phyloP scores from a whole-genome alignment of 805 yeast species.

The Candida namnaoensis region DNA sequence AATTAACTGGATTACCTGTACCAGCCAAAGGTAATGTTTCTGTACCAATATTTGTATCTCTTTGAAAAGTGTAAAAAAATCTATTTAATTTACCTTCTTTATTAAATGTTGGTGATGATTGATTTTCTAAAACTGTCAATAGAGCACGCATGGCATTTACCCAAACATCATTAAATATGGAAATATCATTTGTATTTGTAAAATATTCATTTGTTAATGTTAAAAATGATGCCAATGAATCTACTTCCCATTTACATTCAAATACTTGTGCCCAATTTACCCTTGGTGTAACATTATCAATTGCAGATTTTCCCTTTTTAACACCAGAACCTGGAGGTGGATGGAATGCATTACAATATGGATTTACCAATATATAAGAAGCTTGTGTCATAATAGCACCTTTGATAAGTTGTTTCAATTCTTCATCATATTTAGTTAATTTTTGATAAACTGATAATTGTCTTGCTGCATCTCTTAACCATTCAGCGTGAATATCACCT shows the following conservation, averaged over 20 bases:
- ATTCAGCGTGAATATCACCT: constrained; percentile 90
- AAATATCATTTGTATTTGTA: constrained; percentile 40
- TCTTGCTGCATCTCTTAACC: constrained; percentile 84
- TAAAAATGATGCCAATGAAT: constrained; percentile 75
- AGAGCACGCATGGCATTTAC: constrained; percentile 44
- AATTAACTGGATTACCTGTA: constrained; percentile 75
- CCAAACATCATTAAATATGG: constrained; percentile 44
- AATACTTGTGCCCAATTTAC: constrained; percentile 69
- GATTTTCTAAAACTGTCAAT: constrained; percentile 45
- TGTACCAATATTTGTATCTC: constrained; percentile 67
- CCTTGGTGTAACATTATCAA: constrained; percentile 58
- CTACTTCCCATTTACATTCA: constrained; percentile 88
- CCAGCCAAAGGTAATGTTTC: constrained; percentile 79
- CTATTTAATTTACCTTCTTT: constrained; percentile 28
- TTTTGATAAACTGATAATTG: constrained; percentile 73
- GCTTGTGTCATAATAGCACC: constrained; percentile 86
- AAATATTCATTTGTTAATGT: constrained; percentile 68
- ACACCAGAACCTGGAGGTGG: constrained; percentile 52
- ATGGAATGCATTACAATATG: constrained; percentile 89
- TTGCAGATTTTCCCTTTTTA: constrained; percentile 38
- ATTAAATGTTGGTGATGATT: constrained; percentile 53
- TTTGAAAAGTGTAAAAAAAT: constrained; percentile 58
- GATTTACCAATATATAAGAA: constrained; percentile 46
- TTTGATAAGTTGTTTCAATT: constrained; percentile 41
- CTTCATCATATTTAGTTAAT: constrained; percentile 41